Evolutionary conservation across 2,329 filamentous ascomycete genomes (phyloP), one percentile per base, ranked within the genome.

Genomic region (Pestalotiopsis sp.): DNA sequence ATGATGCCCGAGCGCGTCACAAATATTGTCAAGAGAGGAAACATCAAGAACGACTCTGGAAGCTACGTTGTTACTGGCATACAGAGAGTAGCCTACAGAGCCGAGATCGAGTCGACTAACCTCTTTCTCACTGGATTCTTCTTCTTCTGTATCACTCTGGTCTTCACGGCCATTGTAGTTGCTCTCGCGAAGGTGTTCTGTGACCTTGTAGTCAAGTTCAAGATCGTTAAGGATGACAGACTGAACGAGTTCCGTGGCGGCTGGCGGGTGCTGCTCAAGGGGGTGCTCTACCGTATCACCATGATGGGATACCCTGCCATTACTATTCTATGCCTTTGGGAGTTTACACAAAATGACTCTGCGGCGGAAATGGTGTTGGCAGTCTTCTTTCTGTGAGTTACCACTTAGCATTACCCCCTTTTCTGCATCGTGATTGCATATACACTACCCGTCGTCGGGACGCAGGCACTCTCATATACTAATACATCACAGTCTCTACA

Each of bases 221-320:
- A 90, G 75, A 92, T 89, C 86, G 94, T 97, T 85, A 92, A 93
- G 82, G 85, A 86, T 68, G 92, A 97, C 78, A 94, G 93, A 75
- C 98, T 98, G 81, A 86, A 92, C 74, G 95, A 98, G 75, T 98
- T 98, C 88, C 92, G 95, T 72, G 95, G 96, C 75, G 94, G 94
- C 73, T 98, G 95, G 95, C 90, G 91, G 72, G 95, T 94, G 14
- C 92, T 98, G 5, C 87, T 97, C 76, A 97, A 97, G 85, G 95
- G 95, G 68, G 97, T 98, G 74, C 86, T 98, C 72, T 98, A 96
- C 88, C 92, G 95, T 72, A 87, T 97, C 76, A 90, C 95, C 57
- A 87, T 98, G 52, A 96, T 98, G 75, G 94, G 94, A 71, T 97
- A 94, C 82, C 94, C 95, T 23, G 93, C 97, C 78, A 94, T 98